These are phyloP conservation scores for Heteromeles arbutifolia DNA, from an alignment of 306 rosid genomes.

Conservation along the genomic window DNA sequence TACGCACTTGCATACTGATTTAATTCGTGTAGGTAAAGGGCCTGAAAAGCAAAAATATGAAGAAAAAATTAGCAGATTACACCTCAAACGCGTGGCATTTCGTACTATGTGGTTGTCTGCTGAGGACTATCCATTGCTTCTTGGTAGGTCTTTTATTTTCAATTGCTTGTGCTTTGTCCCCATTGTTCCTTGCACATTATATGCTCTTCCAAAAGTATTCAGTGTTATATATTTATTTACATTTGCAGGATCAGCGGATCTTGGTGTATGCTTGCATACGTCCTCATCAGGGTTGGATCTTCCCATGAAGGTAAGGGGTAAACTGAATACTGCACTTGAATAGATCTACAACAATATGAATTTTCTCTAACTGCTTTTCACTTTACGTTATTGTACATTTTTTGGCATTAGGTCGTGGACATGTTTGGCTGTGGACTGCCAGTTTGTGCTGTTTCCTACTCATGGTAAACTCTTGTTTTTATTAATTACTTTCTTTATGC, in stretches of 20 bases:
- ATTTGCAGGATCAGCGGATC: conserved; percentile 81
- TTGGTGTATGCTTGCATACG: conserved; percentile 93
- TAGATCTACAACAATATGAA: not conserved
- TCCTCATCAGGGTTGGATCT: conserved; percentile 97
- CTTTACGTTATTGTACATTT: not conserved
- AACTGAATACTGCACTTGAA: not conserved
- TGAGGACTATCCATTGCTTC: conserved; percentile 86
- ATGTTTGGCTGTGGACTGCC: conserved; percentile 99
- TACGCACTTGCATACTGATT: not conserved
- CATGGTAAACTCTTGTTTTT: conserved; percentile 48
- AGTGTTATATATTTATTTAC: conserved; percentile 11
- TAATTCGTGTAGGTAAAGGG: conserved; percentile 64
- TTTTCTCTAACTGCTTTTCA: not conserved
- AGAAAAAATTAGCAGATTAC: conserved; percentile 65
- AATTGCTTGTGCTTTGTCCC: not conserved
- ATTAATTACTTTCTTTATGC: not conserved
- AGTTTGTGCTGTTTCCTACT: conserved; percentile 95
- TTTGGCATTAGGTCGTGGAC: conserved; percentile 68
- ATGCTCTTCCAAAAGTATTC: conserved; percentile 4
- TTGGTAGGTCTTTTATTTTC: conserved; percentile 47
- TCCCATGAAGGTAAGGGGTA: conserved; percentile 82
- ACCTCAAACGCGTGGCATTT: conserved; percentile 87
- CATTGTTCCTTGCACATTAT: not conserved
- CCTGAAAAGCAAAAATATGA: conserved; percentile 83
- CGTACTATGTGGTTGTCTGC: conserved; percentile 96